Percentiles rank a stretch among this genome's conserved stretches.
phyloP scores from a whole-genome alignment of 2,329 filamentous ascomycete genomes.

The Cercospora janseana region DNA sequence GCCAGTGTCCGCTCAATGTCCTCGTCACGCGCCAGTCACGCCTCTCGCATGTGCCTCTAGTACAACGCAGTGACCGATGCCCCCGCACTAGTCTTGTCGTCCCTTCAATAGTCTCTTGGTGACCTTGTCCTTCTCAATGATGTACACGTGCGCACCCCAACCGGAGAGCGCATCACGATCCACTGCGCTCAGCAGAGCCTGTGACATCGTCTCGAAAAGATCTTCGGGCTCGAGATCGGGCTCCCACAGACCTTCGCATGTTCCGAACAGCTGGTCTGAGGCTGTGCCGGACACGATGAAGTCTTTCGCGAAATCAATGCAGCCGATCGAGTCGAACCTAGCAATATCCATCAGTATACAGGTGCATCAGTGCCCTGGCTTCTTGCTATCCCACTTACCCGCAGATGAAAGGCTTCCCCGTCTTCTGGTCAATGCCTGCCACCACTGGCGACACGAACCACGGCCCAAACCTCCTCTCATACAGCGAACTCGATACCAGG shows the following conservation, averaged over 20 bases:
- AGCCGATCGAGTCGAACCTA: slow-evolving; percentile 92
- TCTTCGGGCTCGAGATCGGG: slow-evolving; percentile 92
- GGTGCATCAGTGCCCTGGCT: too few relatives aligned
- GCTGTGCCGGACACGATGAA: slow-evolving; percentile 98
- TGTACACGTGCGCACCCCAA: slow-evolving; percentile 98
- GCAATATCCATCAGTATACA: not conserved
- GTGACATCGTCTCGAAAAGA: slow-evolving; percentile 97
- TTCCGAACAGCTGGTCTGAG: slow-evolving; percentile 96
- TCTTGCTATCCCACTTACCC: slow-evolving; percentile 48
- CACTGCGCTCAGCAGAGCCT: slow-evolving; percentile 90
- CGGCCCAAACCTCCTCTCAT: slow-evolving; percentile 93
- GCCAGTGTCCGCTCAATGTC: not conserved
- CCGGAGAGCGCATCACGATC: slow-evolving; percentile 95
- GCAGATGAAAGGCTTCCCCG: slow-evolving; percentile 93
- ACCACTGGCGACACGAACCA: slow-evolving; percentile 96
- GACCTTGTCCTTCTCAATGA: slow-evolving; percentile 99
- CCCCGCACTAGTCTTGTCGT: slow-evolving; percentile 67
- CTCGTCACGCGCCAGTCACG: not conserved
- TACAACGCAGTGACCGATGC: not conserved
- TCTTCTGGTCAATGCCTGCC: slow-evolving; percentile 91
- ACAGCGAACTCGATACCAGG: slow-evolving; percentile 84
- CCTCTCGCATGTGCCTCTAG: not conserved
- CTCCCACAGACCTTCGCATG: slow-evolving; percentile 97
- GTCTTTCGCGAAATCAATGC: slow-evolving; percentile 99
- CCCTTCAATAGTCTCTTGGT: slow-evolving; percentile 98